phyloP scores from a whole-genome alignment of 139 green algal genomes.

The Chlorella sp. region DNA sequence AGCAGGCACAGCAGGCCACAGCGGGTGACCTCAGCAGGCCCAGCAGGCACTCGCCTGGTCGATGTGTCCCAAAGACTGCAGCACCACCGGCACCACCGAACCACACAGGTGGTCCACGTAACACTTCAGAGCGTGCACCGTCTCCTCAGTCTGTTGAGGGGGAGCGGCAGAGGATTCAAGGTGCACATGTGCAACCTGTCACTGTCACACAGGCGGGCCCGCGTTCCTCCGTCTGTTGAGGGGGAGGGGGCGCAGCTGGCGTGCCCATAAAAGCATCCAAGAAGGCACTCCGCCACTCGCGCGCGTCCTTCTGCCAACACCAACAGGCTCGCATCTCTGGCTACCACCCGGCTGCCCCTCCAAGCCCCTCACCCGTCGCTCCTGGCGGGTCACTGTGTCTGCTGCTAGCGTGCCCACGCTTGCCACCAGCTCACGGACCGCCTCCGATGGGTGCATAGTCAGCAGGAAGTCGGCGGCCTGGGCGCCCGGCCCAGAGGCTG shows the following conservation, averaged over 20 bases:
- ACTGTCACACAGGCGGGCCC: background rate
- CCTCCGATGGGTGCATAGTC: background rate
- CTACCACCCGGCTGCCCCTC: too few species aligned
- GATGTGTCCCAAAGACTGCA: background rate
- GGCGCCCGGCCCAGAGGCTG: background rate
- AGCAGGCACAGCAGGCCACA: too few species aligned
- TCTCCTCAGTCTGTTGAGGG: background rate
- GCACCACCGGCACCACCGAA: background rate
- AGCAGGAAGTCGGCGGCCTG: background rate
- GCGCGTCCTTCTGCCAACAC: too few species aligned
- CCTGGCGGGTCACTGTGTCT: background rate
- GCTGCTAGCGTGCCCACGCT: background rate
- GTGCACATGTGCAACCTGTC: background rate
- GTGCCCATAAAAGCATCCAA: background rate
- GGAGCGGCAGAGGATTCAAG: too few species aligned
- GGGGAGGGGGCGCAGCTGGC: too few species aligned
- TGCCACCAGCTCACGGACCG: background rate
- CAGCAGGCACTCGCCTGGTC: background rate
- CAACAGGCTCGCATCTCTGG: too few species aligned
- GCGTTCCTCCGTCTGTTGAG: background rate
- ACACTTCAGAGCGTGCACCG: constrained; percentile 3
- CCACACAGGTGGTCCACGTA: background rate
- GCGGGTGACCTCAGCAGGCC: background rate
- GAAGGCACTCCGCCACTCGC: too few species aligned
- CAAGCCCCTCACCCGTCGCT: constrained; percentile 3